Percentiles rank a stretch among this genome's conserved stretches.
phyloP scores from a whole-genome alignment of 176 grass and related monocot species.

The Aegilops sharonensis region DNA sequence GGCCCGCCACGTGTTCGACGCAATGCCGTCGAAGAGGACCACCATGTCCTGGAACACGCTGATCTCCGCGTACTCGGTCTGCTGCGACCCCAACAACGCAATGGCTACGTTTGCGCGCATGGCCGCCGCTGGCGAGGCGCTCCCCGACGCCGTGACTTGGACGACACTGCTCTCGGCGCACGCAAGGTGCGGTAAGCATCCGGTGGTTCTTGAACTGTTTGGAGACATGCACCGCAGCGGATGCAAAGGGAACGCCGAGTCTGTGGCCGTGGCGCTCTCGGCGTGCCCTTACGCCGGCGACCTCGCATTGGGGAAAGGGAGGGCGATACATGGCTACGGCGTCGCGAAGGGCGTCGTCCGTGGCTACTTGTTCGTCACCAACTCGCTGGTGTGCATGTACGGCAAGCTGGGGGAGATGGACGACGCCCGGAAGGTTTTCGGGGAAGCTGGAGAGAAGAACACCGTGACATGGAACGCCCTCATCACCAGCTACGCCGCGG shows the following conservation, averaged over 20 bases:
- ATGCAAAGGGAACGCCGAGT: conserved; percentile 44
- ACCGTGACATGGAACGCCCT: conserved; percentile 59
- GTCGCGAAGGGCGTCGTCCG: conserved; percentile 34
- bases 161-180: conserved; percentile 53
- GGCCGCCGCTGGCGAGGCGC: neutral
- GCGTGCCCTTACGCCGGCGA: conserved; percentile 37
- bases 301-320: conserved; percentile 37
- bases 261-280: conserved; percentile 46
- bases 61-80: conserved; percentile 50
- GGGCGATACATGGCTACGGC: conserved; percentile 42
- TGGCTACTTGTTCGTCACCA: conserved; percentile 47
- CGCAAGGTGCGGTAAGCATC: conserved; percentile 44
- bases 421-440: conserved; percentile 34
- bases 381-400: conserved; percentile 69
- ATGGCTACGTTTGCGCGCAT: conserved; percentile 31
- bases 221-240: conserved; percentile 33
- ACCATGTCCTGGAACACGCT: conserved; percentile 62
- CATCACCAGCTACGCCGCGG: conserved; percentile 46
- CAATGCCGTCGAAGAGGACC: conserved; percentile 37
- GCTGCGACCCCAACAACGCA: conserved; percentile 25
- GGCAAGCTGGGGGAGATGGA: conserved; percentile 49
- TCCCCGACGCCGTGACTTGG: conserved; percentile 50
- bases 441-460: conserved; percentile 2
- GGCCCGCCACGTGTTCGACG: conserved; percentile 50
- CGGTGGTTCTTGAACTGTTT: conserved; percentile 37